Conservation (phyloP, 2,329 filamentous ascomycete genomes). For the Claviceps sorghi region DNA sequence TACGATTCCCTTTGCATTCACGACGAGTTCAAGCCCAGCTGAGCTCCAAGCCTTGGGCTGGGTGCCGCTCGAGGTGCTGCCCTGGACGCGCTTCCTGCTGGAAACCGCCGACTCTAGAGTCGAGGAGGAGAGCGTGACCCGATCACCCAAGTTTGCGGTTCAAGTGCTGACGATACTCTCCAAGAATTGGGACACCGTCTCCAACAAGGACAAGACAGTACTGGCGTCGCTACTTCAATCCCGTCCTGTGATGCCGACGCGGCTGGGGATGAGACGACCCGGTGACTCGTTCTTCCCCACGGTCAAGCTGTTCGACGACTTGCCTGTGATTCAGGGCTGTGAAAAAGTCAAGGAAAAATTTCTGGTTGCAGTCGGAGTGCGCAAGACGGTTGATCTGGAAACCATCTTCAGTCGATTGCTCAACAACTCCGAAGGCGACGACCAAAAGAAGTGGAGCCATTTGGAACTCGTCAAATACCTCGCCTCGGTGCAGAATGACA, state of each 20-base stretch:
- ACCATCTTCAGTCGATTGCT: constrained; percentile 85
- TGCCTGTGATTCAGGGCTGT: constrained; percentile 65
- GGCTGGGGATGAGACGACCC: constrained; percentile 74
- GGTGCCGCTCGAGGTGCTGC: constrained; percentile 68
- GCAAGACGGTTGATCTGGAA: constrained; percentile 87
- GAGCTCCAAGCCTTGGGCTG: constrained; percentile 75
- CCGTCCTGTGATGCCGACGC: constrained; percentile 74
- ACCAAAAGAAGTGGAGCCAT: constrained; percentile 70
- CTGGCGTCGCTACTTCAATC: constrained; percentile 50
- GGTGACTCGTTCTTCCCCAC: constrained; percentile 78
- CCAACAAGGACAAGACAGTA: constrained; percentile 47
- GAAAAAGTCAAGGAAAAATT: constrained; percentile 84
- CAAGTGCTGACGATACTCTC: constrained; percentile 69
- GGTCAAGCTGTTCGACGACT: constrained; percentile 90
- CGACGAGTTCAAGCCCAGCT: constrained; percentile 47
- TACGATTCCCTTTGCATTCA: constrained; percentile 76
- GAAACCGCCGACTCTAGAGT: constrained; percentile 45
- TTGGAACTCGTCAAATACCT: constrained; percentile 91
- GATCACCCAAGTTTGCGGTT: constrained; percentile 57
- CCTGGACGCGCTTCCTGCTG: constrained; percentile 76
- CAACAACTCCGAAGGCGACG: constrained; percentile 36
- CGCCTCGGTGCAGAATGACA: constrained; percentile 76
- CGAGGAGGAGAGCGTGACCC: constrained; percentile 54
- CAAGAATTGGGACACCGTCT: constrained; percentile 79
- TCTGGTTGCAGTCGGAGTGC: constrained; percentile 62